Evolutionary conservation across 192 early-diverging fungal species (phyloP).

Genomic region (Obelidium mucronatum): DNA sequence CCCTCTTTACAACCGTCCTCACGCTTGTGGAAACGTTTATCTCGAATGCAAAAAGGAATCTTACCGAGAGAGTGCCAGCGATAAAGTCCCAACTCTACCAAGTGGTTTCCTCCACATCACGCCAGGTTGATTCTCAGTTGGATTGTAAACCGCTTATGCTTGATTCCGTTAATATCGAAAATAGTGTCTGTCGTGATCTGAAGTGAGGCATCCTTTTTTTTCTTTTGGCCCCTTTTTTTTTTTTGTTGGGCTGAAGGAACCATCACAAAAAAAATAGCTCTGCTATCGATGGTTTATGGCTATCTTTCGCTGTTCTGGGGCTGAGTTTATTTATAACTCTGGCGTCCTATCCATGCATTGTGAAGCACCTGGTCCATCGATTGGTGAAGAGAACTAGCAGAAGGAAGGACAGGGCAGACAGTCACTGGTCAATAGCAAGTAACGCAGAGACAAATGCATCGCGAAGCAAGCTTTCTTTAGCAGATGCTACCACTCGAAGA

Average conservation of each 20-base stretch:
- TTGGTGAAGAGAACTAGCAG: too few species aligned
- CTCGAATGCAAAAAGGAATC: not conserved
- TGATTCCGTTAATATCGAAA: conserved; percentile 9
- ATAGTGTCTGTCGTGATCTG: conserved; percentile 8
- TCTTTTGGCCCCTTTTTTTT: too few species aligned
- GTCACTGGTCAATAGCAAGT: not conserved
- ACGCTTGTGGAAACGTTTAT: not conserved
- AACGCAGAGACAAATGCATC: not conserved
- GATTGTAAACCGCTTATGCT: not conserved
- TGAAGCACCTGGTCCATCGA: not conserved
- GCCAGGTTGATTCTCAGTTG: not conserved
- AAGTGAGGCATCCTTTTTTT: too few species aligned
- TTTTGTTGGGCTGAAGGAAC: too few species aligned
- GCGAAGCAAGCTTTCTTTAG: too few species aligned
- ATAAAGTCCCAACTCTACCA: conserved; percentile 2
- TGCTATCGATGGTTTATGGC: conserved; percentile 9
- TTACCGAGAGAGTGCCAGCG: not conserved
- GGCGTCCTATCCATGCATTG: not conserved
- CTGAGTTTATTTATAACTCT: not conserved
- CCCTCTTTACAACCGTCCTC: not conserved
- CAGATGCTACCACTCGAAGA: too few species aligned
- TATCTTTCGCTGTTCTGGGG: conserved; percentile 2
- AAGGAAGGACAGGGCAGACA: not conserved
- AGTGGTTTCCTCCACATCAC: not conserved
- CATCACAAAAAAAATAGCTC: too few species aligned